These are phyloP conservation scores for Parathielavia appendiculata DNA, from an alignment of 495 filamentous ascomycete species.

Conservation along the genomic window DNA sequence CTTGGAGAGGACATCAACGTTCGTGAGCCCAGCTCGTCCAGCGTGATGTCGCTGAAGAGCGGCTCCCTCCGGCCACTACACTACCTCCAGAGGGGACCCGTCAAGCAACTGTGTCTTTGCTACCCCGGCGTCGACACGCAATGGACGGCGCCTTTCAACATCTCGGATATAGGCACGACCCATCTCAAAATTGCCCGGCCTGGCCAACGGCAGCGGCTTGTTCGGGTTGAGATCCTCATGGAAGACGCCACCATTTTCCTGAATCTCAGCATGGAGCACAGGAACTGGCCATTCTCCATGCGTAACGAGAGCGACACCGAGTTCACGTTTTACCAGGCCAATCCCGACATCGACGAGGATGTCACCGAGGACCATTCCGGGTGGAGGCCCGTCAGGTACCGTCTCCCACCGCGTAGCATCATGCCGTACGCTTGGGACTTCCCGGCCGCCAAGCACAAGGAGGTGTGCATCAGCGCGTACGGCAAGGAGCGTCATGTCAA, in stretches of 20 bases:
- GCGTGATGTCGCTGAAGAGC: constrained; percentile 66
- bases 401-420: constrained; percentile 89
- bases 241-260: constrained; percentile 90
- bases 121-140: constrained; percentile 94
- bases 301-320: constrained; percentile 95
- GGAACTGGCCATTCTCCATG: constrained; percentile 97
- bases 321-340: constrained; percentile 88
- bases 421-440: constrained; percentile 99
- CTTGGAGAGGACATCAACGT: constrained; percentile 81
- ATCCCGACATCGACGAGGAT: constrained; percentile 68
- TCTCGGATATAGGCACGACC: constrained; percentile 83
- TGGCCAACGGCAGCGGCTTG: constrained; percentile 80
- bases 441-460: constrained; percentile 92
- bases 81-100: constrained; percentile 69
- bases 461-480: constrained; percentile 73
- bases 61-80: constrained; percentile 77
- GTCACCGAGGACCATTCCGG: constrained; percentile 74
- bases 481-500: constrained; percentile 84
- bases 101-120: constrained; percentile 87
- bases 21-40: constrained; percentile 81
- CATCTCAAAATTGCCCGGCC: constrained; percentile 91
- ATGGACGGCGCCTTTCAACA: constrained; percentile 97
- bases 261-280: constrained; percentile 81
- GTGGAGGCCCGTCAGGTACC: constrained; percentile 87
- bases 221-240: constrained; percentile 83